These are phyloP conservation scores for Trichoderma citrinoviride DNA, from an alignment of 2,329 filamentous ascomycete species.

Conservation along the genomic window DNA sequence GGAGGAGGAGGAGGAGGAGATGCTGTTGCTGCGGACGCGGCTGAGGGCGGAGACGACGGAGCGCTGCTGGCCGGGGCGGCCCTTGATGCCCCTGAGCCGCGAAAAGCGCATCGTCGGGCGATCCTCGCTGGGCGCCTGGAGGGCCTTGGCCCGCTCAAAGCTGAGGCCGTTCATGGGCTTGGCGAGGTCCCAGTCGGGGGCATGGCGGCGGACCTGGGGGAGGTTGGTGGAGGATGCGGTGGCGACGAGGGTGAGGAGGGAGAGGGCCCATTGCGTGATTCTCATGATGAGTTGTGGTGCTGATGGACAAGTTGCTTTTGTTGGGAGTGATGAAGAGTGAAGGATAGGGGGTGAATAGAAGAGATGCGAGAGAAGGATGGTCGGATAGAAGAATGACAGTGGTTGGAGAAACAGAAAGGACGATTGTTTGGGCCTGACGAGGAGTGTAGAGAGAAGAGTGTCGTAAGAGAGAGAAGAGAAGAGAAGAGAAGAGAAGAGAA, in stretches of 20 bases:
- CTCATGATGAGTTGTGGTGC: neutral
- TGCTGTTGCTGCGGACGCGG: conserved; percentile 26
- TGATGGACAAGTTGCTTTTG: no score
- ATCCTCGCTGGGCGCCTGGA: conserved; percentile 31
- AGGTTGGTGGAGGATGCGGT: neutral
- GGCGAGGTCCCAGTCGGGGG: conserved; percentile 34
- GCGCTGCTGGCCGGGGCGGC: conserved; percentile 23
- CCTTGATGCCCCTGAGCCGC: conserved; percentile 35
- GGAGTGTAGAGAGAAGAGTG: no score
- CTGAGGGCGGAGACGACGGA: conserved; percentile 34
- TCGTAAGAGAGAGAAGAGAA: no score
- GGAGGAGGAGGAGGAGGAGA: no score
- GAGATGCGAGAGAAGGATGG: no score
- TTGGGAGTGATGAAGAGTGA: neutral
- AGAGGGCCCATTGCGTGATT: neutral
- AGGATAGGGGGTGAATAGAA: neutral
- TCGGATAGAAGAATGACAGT: no score
- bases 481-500: neutral
- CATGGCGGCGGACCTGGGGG: conserved; percentile 16
- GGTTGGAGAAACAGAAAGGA: no score
- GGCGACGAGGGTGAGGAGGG: conserved; percentile 15
- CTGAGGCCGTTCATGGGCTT: conserved; percentile 39
- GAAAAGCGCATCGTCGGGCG: conserved; percentile 34
- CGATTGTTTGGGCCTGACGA: no score
- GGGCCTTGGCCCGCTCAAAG: conserved; percentile 37